Conservation (phyloP, 495 filamentous ascomycete genomes). For the Penicillium pulvis region DNA sequence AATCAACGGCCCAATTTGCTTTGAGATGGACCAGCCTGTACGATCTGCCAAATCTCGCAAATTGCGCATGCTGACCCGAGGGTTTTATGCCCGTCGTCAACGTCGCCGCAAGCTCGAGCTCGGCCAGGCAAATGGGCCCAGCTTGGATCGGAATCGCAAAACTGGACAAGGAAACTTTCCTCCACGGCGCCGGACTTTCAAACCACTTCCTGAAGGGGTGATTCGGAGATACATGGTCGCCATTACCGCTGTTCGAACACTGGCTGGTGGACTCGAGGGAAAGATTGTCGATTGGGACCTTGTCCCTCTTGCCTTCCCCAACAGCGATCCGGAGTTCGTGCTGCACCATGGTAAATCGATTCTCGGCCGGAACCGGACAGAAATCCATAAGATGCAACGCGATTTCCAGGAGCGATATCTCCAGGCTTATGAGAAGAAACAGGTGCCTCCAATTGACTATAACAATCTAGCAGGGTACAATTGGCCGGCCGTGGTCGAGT, state of each 20-base stretch:
- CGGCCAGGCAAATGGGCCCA: no score
- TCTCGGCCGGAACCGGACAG: conserved; percentile 57
- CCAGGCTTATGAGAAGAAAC: conserved; percentile 68
- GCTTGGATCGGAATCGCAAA: not conserved
- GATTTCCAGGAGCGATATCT: conserved; percentile 78
- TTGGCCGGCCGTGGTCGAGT: conserved; percentile 74
- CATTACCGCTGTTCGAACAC: conserved; percentile 70
- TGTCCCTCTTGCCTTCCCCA: conserved; percentile 64
- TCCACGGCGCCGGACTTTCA: conserved; percentile 29
- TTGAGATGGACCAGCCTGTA: conserved; percentile 30
- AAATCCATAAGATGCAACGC: conserved; percentile 68
- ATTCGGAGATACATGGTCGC: conserved; percentile 58
- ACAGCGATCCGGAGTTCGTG: conserved; percentile 57
- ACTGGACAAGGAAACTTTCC: not conserved
- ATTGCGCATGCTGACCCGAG: not conserved
- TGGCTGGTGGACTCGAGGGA: conserved; percentile 71
- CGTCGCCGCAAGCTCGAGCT: not conserved
- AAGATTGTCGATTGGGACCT: conserved; percentile 73
- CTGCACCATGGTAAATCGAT: conserved; percentile 61
- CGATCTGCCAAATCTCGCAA: no score
- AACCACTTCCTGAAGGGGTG: conserved; percentile 27
- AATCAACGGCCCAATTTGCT: conserved; percentile 37
- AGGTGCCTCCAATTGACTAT: conserved; percentile 72
- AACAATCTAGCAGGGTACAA: conserved; percentile 71
- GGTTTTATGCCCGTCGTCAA: not conserved